Evolutionary conservation across 495 filamentous ascomycete genomes (phyloP).

Genomic region (Astrothelium macrocarpum): DNA sequence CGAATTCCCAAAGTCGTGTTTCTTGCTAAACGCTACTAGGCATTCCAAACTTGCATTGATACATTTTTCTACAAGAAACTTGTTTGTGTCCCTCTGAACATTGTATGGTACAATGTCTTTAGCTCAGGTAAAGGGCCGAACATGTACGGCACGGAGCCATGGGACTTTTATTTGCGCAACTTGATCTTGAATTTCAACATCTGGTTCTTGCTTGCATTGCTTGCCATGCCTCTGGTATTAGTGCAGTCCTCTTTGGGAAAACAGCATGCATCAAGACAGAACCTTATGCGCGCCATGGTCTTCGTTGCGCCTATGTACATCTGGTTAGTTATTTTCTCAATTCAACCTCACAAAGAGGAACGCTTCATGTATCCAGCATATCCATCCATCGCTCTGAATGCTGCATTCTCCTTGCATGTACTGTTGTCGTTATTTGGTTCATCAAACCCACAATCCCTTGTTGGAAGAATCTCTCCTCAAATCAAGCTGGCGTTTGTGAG

Average conservation of each 20-base stretch:
- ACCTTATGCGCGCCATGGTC: slow-evolving; percentile 57
- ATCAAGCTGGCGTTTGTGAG: slow-evolving; percentile 49
- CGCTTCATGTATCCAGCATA: slow-evolving; percentile 98
- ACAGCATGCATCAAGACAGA: slow-evolving; percentile 36
- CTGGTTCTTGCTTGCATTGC: slow-evolving; percentile 79
- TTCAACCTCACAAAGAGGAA: slow-evolving; percentile 96
- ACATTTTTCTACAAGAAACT: slow-evolving; percentile 72
- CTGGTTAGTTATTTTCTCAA: slow-evolving; percentile 85
- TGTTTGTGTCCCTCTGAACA: slow-evolving; percentile 76
- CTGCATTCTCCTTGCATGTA: slow-evolving; percentile 74
- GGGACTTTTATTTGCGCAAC: slow-evolving; percentile 94
- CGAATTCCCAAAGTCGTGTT: not conserved
- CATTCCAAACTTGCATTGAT: slow-evolving; percentile 56
- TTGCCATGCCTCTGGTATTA: slow-evolving; percentile 53
- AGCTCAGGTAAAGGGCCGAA: slow-evolving; percentile 70
- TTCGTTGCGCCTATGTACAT: slow-evolving; percentile 81
- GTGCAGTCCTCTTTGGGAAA: slow-evolving; percentile 40
- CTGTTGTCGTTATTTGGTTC: slow-evolving; percentile 62
- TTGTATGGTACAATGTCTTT: slow-evolving; percentile 92
- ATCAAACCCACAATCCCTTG: slow-evolving; percentile 50
- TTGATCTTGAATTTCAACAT: slow-evolving; percentile 89
- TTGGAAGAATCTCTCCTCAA: slow-evolving; percentile 58
- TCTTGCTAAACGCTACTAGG: slow-evolving; percentile 33
- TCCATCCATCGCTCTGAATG: slow-evolving; percentile 84
- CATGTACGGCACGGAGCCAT: slow-evolving; percentile 94